These are phyloP conservation scores for Sanghuangporus sanghuang DNA, from an alignment of 1,284 basidiomycete species.

Conservation along the genomic window DNA sequence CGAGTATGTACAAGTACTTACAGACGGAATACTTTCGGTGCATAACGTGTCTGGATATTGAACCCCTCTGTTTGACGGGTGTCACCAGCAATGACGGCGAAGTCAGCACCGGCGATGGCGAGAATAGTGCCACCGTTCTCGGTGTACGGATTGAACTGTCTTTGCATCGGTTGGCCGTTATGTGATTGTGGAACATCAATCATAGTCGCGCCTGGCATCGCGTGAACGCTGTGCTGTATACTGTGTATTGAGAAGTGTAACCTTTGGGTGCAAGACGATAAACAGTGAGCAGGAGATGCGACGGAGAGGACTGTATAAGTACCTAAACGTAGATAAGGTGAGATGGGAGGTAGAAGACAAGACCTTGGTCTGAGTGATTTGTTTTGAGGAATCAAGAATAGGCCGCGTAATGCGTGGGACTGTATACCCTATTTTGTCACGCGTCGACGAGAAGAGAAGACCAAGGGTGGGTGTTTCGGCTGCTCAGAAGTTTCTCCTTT, in stretches of 20 bases:
- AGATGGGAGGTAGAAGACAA: not conserved
- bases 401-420: slow-evolving; percentile 13
- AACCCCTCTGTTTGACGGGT: slow-evolving; percentile 93
- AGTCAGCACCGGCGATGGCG: slow-evolving; percentile 88
- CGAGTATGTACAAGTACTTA: slow-evolving; percentile 33
- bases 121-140: slow-evolving; percentile 94
- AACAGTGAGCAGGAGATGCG: not conserved
- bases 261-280: not conserved
- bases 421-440: not conserved
- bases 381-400: slow-evolving; percentile 10
- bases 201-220: slow-evolving; percentile 12
- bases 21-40: slow-evolving; percentile 86
- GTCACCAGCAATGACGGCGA: slow-evolving; percentile 90
- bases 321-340: not conserved
- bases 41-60: slow-evolving; percentile 93
- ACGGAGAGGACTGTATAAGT: not conserved
- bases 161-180: slow-evolving; percentile 29
- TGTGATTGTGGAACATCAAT: not conserved
- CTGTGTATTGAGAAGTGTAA: no score
- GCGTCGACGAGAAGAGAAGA: not conserved
- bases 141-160: slow-evolving; percentile 81
- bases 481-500: slow-evolving; percentile 4
- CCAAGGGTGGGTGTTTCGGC: not conserved
- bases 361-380: slow-evolving; percentile 1
- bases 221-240: no score